Evolutionary conservation across 805 yeast species (phyloP).

Genomic region (Isabelozyma pseudorhagii): DNA sequence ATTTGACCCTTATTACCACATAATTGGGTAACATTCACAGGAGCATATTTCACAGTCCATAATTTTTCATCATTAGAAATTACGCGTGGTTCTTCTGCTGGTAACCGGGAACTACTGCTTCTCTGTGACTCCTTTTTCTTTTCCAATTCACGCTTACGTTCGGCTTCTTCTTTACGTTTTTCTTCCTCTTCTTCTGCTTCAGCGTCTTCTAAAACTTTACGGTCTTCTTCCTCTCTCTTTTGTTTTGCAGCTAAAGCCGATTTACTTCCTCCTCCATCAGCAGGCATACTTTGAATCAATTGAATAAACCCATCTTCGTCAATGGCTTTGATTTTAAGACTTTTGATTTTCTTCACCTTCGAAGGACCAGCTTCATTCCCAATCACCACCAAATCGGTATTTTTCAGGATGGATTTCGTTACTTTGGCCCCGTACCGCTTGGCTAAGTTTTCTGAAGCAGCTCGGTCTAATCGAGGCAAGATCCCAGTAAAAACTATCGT

Average conservation of each 20-base stretch:
- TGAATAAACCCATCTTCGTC: constrained; percentile 83
- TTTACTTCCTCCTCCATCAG: constrained; percentile 85
- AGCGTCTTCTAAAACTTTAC: constrained; percentile 43
- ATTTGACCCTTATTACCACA: constrained; percentile 89
- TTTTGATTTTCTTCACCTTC: constrained; percentile 78
- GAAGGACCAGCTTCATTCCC: constrained; percentile 97
- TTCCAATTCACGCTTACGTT: constrained; percentile 22
- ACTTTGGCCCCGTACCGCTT: constrained; percentile 89
- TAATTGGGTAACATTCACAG: constrained; percentile 66
- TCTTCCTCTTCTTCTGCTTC: constrained; percentile 43
- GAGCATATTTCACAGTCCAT: constrained; percentile 96
- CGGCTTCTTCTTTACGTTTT: constrained; percentile 40
- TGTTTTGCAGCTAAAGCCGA: constrained; percentile 69
- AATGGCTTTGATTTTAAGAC: constrained; percentile 72
- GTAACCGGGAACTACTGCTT: constrained; percentile 3
- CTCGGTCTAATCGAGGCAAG: constrained; percentile 75
- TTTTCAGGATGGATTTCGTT: constrained; percentile 78
- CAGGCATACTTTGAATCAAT: constrained; percentile 76
- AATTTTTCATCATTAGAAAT: constrained; percentile 58
- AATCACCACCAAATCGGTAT: constrained; percentile 83
- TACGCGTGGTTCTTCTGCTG: constrained; percentile 22
- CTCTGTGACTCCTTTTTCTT: constrained; percentile 3
- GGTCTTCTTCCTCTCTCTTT: constrained; percentile 69
- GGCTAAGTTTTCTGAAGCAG: constrained; percentile 70
- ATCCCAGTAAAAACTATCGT: constrained; percentile 93